Evolutionary conservation across 805 yeast genomes (phyloP), one percentile per base, ranked within the genome.

Genomic region (Candida endomychidarum): DNA sequence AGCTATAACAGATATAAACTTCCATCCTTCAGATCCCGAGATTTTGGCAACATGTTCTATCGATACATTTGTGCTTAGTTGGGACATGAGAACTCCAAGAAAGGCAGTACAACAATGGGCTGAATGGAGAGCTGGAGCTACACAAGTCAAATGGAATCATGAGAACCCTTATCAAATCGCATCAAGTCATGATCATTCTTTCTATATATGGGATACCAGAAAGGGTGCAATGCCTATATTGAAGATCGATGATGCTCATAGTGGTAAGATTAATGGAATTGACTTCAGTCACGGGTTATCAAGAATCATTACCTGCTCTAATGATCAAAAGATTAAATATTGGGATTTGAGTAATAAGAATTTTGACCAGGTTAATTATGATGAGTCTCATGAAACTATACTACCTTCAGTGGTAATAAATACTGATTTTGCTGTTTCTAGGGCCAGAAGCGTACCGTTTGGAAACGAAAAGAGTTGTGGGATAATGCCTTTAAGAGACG

Each of bases 101-200:
- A 68, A 77, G 45, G 96, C 97, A 0, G 81, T 78, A 3, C 74
- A 75, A 43, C 74, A 80, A 34, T 89, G 87, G 65, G 87, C 96
- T n/a, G 96, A 91, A 56, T 93, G 96, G 95, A 67, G 86, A 41
- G 95, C 96, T 0, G 91, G 95, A 2, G 95, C 97, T 2, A 78
- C 95, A 0, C 98, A 91, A 59, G 96, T 89, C 11, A 89, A 91
- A 57, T 93, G 98, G 97, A 87, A 84, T 57, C 79, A 79, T 48
- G 69, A 72, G 31, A 82, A 90, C 52, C 80, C 88, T 2, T 74
- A 85, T 54, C 74, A 89, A 21, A 54, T 93, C 19, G 96, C 97
- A 0, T 81, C 93, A 1, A 74, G 95, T 5, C 99, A 93, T 57
- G 95, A 87, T 52, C 78, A 83, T 53, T 72, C 80, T 37, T 75